phyloP scores from a whole-genome alignment of 441 rosid species.

The Cnidoscolus chayamansa region DNA sequence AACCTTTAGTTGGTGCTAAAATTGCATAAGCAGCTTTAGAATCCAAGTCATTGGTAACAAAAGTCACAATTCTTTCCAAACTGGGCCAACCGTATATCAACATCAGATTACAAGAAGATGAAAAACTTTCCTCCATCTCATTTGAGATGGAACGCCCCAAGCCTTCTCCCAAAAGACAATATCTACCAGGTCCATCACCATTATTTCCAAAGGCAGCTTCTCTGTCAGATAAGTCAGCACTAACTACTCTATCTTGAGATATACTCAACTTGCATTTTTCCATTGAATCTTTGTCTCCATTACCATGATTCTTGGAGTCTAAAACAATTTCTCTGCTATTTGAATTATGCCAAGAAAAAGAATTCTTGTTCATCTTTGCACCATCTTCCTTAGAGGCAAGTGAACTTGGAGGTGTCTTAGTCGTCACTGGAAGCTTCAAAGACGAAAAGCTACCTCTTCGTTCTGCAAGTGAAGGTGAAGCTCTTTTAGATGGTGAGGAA shows the following conservation, averaged over 20 bases:
- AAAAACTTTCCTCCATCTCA: conserved; percentile 27
- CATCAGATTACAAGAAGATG: conserved; percentile 26
- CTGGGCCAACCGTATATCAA: conserved; percentile 67
- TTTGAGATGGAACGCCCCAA: conserved; percentile 21
- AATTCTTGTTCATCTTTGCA: conserved; percentile 26
- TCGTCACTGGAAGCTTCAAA: conserved; percentile 60
- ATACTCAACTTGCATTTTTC: conserved; percentile 32
- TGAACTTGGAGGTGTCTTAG: conserved; percentile 24
- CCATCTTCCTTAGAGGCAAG: conserved; percentile 33
- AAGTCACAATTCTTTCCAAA: conserved; percentile 51
- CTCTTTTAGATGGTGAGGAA: conserved; percentile 42
- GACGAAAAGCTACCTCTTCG: conserved; percentile 74
- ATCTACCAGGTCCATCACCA: conserved; percentile 31
- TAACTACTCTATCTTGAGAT: conserved; percentile 34
- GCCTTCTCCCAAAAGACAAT: conserved; percentile 23
- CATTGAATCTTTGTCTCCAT: conserved; percentile 34
- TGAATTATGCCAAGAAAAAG: conserved; percentile 40
- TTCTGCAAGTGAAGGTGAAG: conserved; percentile 72
- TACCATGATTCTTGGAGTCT: conserved; percentile 40
- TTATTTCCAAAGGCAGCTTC: conserved; percentile 35
- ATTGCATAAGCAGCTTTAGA: conserved; percentile 63
- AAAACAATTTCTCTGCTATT: conserved; percentile 52
- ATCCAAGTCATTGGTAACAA: conserved; percentile 47
- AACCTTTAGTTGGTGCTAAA: conserved; percentile 36
- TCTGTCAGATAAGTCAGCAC: conserved; percentile 32